Conservation (phyloP, 2,329 filamentous ascomycete species). For the Hymenoscyphus scutula region DNA sequence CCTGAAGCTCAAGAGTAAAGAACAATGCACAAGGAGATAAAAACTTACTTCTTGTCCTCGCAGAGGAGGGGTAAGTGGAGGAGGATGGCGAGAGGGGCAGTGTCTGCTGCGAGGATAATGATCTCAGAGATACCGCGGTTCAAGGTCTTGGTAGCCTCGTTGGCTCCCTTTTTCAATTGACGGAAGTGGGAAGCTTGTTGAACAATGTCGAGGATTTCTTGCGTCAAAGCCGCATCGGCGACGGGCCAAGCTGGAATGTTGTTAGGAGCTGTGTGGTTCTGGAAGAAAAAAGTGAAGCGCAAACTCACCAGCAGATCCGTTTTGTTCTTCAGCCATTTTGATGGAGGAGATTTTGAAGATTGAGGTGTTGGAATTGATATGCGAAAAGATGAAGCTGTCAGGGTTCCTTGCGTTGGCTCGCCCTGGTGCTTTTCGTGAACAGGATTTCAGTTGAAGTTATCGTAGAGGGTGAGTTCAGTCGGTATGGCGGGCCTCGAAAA, state of each 20-base stretch:
- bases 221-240: constrained; percentile 69
- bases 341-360: constrained; percentile 2
- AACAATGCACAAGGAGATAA: not conserved
- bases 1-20: not conserved
- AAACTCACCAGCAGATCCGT: constrained; percentile 33
- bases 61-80: constrained; percentile 85
- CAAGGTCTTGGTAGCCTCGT: constrained; percentile 83
- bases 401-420: constrained; percentile 63
- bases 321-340: constrained; percentile 38
- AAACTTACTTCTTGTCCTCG: constrained; percentile 61
- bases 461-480: not conserved
- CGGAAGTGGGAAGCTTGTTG: constrained; percentile 58
- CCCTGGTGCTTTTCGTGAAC: constrained; percentile 42
- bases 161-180: constrained; percentile 87
- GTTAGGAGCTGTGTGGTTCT: constrained; percentile 8
- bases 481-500: not conserved
- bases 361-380: not conserved
- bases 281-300: not conserved
- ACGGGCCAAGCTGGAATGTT: constrained; percentile 60
- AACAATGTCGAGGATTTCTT: constrained; percentile 79
- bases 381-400: constrained; percentile 35
- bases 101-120: constrained; percentile 86
- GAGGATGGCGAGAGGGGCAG: constrained; percentile 80
- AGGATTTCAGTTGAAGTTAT: constrained; percentile 7
- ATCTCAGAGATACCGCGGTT: constrained; percentile 90